Evolutionary conservation across 2,329 filamentous ascomycete genomes (phyloP).

Genomic region (Monascus ruber): DNA sequence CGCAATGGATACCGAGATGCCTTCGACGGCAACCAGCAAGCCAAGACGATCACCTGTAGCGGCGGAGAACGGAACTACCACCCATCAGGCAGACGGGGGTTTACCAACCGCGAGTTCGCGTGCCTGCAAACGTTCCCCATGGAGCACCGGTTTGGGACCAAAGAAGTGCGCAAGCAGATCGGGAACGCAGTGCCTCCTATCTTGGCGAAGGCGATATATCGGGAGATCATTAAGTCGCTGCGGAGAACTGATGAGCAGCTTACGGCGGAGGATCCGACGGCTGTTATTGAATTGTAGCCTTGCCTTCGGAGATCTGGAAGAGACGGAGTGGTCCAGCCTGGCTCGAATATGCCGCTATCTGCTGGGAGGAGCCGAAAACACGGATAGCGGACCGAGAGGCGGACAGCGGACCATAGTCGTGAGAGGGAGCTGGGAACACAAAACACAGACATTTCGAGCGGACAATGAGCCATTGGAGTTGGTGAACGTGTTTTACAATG

Average conservation of each 20-base stretch:
- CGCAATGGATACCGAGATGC: constrained; percentile 20
- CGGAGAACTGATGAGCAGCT: constrained; percentile 19
- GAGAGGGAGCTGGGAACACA: no score
- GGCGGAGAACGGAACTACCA: constrained; percentile 54
- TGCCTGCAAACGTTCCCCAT: constrained; percentile 58
- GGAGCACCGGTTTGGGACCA: constrained; percentile 45
- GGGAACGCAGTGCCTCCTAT: constrained; percentile 67
- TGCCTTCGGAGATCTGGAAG: background rate
- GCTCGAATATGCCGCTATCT: no score
- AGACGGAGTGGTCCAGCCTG: no score
- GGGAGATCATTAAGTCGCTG: constrained; percentile 26
- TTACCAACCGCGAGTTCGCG: constrained; percentile 58
- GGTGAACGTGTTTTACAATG: no score
- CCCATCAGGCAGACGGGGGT: constrained; percentile 50
- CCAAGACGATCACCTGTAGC: constrained; percentile 51
- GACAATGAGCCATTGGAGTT: no score
- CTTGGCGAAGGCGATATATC: constrained; percentile 30
- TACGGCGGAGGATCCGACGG: constrained; percentile 8
- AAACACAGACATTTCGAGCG: no score
- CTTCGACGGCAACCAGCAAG: constrained; percentile 41
- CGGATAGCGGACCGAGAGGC: no score
- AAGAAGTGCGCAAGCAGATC: constrained; percentile 47
- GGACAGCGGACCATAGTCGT: no score
- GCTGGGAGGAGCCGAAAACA: no score
- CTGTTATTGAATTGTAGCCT: constrained; percentile 5